phyloP scores from a whole-genome alignment of 1,284 basidiomycete genomes.

The Leucoagaricus sp. region DNA sequence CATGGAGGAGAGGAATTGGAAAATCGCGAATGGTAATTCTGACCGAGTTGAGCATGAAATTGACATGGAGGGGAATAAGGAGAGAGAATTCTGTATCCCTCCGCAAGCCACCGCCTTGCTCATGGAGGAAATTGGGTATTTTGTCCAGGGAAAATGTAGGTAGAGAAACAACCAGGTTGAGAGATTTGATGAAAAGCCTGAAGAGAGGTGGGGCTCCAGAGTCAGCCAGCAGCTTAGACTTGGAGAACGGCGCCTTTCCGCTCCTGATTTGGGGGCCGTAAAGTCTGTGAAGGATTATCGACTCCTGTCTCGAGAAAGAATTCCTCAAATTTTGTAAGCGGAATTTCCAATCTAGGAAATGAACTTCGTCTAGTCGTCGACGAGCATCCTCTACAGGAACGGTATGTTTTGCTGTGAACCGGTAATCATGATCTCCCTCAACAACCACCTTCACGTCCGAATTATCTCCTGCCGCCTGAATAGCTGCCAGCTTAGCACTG shows the following conservation, averaged over 20 bases:
- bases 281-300: slow-evolving; percentile 32
- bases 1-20: slow-evolving; percentile 67
- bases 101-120: slow-evolving; percentile 74
- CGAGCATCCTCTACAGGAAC: slow-evolving; percentile 76
- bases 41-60: slow-evolving; percentile 67
- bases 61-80: slow-evolving; percentile 82
- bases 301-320: slow-evolving; percentile 36
- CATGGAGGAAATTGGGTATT: slow-evolving; percentile 70
- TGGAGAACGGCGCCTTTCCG: slow-evolving; percentile 31
- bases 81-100: slow-evolving; percentile 76
- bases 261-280: slow-evolving; percentile 24
- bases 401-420: slow-evolving; percentile 64
- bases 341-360: slow-evolving; percentile 80
- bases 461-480: slow-evolving; percentile 44
- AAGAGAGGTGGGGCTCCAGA: slow-evolving; percentile 61
- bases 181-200: slow-evolving; percentile 63
- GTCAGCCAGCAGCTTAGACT: slow-evolving; percentile 37
- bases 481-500: slow-evolving; percentile 70
- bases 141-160: slow-evolving; percentile 64
- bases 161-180: slow-evolving; percentile 59
- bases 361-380: slow-evolving; percentile 70
- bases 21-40: slow-evolving; percentile 80
- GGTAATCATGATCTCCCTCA: slow-evolving; percentile 42
- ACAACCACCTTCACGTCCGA: slow-evolving; percentile 22
- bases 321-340: slow-evolving; percentile 45